phyloP scores from a whole-genome alignment of 495 filamentous ascomycete genomes.

The Articulospora tetracladia region DNA sequence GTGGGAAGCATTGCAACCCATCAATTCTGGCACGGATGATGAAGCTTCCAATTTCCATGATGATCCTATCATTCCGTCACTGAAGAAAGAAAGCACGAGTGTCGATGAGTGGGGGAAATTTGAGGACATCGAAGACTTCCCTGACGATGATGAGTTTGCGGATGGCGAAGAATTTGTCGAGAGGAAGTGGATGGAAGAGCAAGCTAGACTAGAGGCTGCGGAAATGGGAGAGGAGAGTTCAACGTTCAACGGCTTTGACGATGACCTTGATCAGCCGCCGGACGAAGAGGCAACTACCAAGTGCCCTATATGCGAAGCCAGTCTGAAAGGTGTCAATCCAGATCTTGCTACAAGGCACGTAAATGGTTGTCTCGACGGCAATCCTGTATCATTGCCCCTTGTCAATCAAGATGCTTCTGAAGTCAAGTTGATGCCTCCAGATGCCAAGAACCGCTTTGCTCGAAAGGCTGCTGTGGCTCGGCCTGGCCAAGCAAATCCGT shows the following conservation, averaged over 20 bases:
- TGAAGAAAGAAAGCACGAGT: slow-evolving; percentile 56
- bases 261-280: slow-evolving; percentile 1
- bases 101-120: slow-evolving; percentile 55
- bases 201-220: slow-evolving; percentile 21
- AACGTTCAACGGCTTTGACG: slow-evolving; percentile 22
- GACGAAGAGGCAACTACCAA: slow-evolving; percentile 30
- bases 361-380: slow-evolving; percentile 89
- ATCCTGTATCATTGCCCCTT: slow-evolving; percentile 47
- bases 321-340: slow-evolving; percentile 54
- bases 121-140: slow-evolving; percentile 59
- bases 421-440: slow-evolving; percentile 33
- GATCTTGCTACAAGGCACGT: slow-evolving; percentile 70
- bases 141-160: slow-evolving; percentile 32
- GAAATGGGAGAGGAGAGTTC: slow-evolving; percentile 38
- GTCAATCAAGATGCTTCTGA: slow-evolving; percentile 12
- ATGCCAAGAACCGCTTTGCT: slow-evolving; percentile 50
- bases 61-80: slow-evolving; percentile 41
- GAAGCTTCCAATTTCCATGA: slow-evolving; percentile 39
- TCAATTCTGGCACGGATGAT: slow-evolving; percentile 16
- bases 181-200: slow-evolving; percentile 27
- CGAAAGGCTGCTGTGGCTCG: slow-evolving; percentile 60
- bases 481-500: slow-evolving; percentile 75
- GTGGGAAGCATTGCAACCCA: slow-evolving; percentile 21
- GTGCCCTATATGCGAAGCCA: slow-evolving; percentile 76
- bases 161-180: slow-evolving; percentile 26